Percentiles rank a stretch among this genome's conserved stretches.
phyloP scores from a whole-genome alignment of 441 rosid species.

The Populus tomentosa region DNA sequence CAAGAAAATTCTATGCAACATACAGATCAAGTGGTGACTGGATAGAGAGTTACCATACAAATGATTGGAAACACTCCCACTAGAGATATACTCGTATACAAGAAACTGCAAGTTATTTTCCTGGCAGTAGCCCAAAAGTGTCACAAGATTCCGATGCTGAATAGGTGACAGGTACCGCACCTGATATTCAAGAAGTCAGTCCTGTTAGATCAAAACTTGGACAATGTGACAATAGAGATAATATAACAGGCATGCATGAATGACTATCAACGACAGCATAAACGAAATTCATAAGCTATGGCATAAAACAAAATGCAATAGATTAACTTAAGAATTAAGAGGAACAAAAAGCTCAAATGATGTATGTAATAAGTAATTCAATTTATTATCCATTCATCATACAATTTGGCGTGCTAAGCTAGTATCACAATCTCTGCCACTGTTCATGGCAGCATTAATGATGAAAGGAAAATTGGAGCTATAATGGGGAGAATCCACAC shows the following conservation, averaged over 20 bases:
- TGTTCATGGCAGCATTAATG: background rate
- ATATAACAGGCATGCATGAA: conserved; percentile 10
- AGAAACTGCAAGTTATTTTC: conserved; percentile 48
- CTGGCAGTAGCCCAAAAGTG: conserved; percentile 59
- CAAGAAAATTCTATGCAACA: background rate
- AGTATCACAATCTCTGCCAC: background rate
- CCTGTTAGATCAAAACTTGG: conserved; percentile 21
- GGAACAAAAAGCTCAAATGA: background rate
- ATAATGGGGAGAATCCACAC: background rate
- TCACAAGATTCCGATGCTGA: conserved; percentile 56
- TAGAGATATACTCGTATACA: conserved; percentile 53
- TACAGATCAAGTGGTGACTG: conserved; percentile 16
- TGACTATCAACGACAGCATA: background rate
- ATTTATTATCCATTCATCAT: background rate
- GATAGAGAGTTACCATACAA: conserved; percentile 53
- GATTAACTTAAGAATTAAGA: background rate
- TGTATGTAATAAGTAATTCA: background rate
- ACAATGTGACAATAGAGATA: conserved; percentile 12
- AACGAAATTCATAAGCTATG: background rate
- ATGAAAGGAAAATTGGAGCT: background rate
- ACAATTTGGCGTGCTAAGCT: background rate
- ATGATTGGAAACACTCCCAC: conserved; percentile 56
- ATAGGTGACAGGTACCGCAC: conserved; percentile 53
- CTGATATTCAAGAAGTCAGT: conserved; percentile 30
- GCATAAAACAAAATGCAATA: background rate